A percentile compares a stretch with the other conserved stretches of the same genome.
Evolutionary conservation across 2,329 filamentous ascomycete species (phyloP).

Genomic region (Elsinoe ampelina): DNA sequence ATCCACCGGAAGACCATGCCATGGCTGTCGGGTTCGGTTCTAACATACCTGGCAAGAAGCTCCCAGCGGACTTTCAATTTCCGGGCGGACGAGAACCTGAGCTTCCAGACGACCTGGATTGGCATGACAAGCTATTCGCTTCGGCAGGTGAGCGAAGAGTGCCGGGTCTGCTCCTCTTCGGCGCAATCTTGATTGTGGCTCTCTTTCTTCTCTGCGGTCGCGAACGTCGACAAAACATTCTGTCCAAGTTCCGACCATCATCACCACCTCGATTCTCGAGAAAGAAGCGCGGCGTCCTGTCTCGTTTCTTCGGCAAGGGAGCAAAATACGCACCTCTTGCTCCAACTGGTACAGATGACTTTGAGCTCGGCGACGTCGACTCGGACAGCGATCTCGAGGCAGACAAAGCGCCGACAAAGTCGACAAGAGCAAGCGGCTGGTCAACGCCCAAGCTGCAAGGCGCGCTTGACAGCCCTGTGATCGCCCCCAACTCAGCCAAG

Average conservation of each 20-base stretch:
- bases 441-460: constrained; percentile 54
- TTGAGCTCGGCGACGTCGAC: constrained; percentile 60
- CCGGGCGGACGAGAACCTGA: constrained; percentile 50
- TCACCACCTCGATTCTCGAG: constrained; percentile 39
- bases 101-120: constrained; percentile 37
- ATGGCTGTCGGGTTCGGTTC: constrained; percentile 87
- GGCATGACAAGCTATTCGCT: constrained; percentile 55
- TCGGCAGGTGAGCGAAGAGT: constrained; percentile 55
- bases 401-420: constrained; percentile 31
- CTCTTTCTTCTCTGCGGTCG: constrained; percentile 69
- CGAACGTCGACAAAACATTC: constrained; percentile 57
- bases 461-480: constrained; percentile 12
- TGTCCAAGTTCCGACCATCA: constrained; percentile 43
- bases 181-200: constrained; percentile 61
- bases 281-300: constrained; percentile 53
- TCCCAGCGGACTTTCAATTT: constrained; percentile 65
- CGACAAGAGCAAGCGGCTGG: constrained; percentile 51
- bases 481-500: constrained; percentile 20
- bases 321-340: constrained; percentile 69
- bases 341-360: constrained; percentile 66
- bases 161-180: constrained; percentile 66
- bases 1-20: constrained; percentile 53
- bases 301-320: constrained; percentile 40
- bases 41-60: constrained; percentile 52
- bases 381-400: constrained; percentile 12